Percentiles rank a stretch among this genome's conserved stretches.
phyloP scores from a whole-genome alignment of 225 moss, liverwort and hornwort species.

The Anthoceros angustus region DNA sequence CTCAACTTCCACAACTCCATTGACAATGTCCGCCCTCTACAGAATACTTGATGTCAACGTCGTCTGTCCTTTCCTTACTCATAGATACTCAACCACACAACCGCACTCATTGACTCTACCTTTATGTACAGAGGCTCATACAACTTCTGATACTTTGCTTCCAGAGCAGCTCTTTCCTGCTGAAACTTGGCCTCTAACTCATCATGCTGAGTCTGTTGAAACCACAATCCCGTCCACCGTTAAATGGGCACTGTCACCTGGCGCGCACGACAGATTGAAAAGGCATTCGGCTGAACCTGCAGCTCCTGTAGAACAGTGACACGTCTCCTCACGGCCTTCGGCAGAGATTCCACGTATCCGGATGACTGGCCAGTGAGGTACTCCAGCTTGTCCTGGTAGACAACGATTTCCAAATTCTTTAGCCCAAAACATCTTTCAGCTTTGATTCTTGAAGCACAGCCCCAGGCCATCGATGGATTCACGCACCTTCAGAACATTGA shows the following conservation, averaged over 20 bases:
- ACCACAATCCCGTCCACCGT: background rate
- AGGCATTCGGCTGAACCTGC: slow-evolving; percentile 37
- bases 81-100: too few relatives aligned
- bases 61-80: too few relatives aligned
- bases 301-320: slow-evolving; percentile 57
- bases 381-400: slow-evolving; percentile 64
- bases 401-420: background rate
- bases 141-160: slow-evolving; percentile 86
- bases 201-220: slow-evolving; percentile 48
- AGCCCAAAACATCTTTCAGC: background rate
- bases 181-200: slow-evolving; percentile 78
- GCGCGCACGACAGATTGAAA: background rate
- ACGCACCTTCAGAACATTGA: slow-evolving; percentile 69
- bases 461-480: background rate
- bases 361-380: slow-evolving; percentile 66
- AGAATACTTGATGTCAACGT: too few relatives aligned
- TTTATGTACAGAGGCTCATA: slow-evolving; percentile 69
- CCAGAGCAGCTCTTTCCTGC: slow-evolving; percentile 75
- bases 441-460: background rate
- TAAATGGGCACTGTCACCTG: background rate
- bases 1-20: slow-evolving; percentile 69
- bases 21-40: slow-evolving; percentile 71
- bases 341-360: slow-evolving; percentile 63
- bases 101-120: slow-evolving; percentile 13
- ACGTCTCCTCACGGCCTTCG: slow-evolving; percentile 55